Evolutionary conservation across 192 early-diverging fungal species (phyloP).

Genomic region (Coemansia sp.): DNA sequence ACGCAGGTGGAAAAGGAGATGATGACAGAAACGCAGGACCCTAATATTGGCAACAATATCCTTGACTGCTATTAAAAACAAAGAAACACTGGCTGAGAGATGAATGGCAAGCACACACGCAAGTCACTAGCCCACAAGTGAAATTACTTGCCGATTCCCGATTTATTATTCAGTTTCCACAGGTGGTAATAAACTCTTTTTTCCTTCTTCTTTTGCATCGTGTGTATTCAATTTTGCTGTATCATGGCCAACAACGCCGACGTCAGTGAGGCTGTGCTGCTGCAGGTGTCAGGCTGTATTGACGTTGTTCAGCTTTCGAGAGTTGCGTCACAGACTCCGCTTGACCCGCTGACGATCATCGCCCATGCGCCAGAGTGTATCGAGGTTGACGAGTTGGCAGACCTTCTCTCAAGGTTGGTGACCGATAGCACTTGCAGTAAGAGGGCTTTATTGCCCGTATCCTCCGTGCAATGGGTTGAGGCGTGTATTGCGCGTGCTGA

Average conservation of each 20-base stretch:
- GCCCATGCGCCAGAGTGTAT: slow-evolving; percentile 23
- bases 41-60: slow-evolving; percentile 50
- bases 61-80: slow-evolving; percentile 37
- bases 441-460: neutral
- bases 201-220: neutral
- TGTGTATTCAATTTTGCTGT: neutral
- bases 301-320: neutral
- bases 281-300: slow-evolving; percentile 14
- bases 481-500: slow-evolving; percentile 22
- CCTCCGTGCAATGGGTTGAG: neutral
- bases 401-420: slow-evolving; percentile 1
- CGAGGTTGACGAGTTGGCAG: slow-evolving; percentile 8
- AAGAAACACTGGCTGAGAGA: too few species aligned
- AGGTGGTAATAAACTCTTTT: too few species aligned
- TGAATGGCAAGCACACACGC: too few species aligned
- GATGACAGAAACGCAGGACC: slow-evolving; percentile 36
- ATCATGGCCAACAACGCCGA: neutral
- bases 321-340: neutral
- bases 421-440: neutral
- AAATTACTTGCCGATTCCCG: too few species aligned
- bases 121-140: too few species aligned
- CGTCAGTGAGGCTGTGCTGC: neutral
- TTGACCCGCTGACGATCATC: slow-evolving; percentile 13
- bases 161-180: too few species aligned
- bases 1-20: slow-evolving; percentile 37